Evolutionary conservation across 495 filamentous ascomycete species (phyloP).

Genomic region (Aspergillus cristatus): DNA sequence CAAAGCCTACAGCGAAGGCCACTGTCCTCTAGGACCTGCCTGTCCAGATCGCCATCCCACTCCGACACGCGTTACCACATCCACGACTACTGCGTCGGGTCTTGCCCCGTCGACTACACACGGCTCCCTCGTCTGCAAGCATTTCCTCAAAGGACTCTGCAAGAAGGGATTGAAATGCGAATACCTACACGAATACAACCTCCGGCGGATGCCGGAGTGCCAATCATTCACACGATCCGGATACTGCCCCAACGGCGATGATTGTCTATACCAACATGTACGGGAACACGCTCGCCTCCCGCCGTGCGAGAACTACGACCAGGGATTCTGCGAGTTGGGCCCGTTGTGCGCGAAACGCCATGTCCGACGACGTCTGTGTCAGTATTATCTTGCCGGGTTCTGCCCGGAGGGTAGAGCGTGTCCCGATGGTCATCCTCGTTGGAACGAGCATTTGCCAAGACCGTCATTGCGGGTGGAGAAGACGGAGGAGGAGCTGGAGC

Average conservation of each 20-base stretch:
- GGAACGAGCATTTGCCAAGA: slow-evolving; percentile 60
- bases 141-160: slow-evolving; percentile 94
- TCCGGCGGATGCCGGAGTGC: slow-evolving; percentile 95
- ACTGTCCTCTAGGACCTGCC: slow-evolving; percentile 66
- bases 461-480: slow-evolving; percentile 57
- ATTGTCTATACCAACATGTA: slow-evolving; percentile 93
- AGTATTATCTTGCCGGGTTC: slow-evolving; percentile 88
- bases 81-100: slow-evolving; percentile 46
- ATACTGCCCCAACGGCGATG: slow-evolving; percentile 92
- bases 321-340: slow-evolving; percentile 89
- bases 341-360: slow-evolving; percentile 81
- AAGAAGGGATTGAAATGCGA: slow-evolving; percentile 95
- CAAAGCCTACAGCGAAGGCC: slow-evolving; percentile 68
- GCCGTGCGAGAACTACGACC: slow-evolving; percentile 87
- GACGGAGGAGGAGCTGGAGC: slow-evolving; percentile 53
- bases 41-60: slow-evolving; percentile 62
- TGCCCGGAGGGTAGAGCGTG: slow-evolving; percentile 79
- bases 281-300: slow-evolving; percentile 72
- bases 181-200: slow-evolving; percentile 96
- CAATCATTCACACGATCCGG: slow-evolving; percentile 82
- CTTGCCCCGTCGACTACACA: slow-evolving; percentile 41
- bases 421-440: slow-evolving; percentile 73
- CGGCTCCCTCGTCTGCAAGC: slow-evolving; percentile 84
- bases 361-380: slow-evolving; percentile 62
- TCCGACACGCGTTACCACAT: slow-evolving; percentile 36